Evolutionary conservation across 2,329 filamentous ascomycete genomes (phyloP), one percentile per base, ranked within the genome.

Genomic region (Cadophora gregata): DNA sequence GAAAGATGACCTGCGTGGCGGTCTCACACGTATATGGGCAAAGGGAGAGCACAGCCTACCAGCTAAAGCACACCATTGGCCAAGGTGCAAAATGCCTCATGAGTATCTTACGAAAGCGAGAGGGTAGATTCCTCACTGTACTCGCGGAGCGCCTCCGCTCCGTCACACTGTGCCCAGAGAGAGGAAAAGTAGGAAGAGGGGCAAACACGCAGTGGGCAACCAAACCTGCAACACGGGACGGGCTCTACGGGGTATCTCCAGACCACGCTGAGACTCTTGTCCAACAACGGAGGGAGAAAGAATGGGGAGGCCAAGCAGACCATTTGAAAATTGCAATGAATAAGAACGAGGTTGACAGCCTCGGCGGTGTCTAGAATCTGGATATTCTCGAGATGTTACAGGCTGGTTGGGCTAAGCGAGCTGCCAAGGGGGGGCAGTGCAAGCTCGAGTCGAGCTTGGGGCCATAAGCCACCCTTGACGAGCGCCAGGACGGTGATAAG

Each of bases 301-400:
- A 47, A 47, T 38, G 31, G 51, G n/a, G 38, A 8, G 33, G 56
- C 58, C 58, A 60, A 60, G 58, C 27, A 48, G 36, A 45, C 58
- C 25, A 47, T 29, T 27, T 48, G 24, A 47, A 31, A 60, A 60
- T 48, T 16, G 38, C 58, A 60, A 45, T 62, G 29, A 33, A 62
- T 19, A 29, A 36, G 29, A 38, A 38, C 59, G 59, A 62, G 59
- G 45, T 62, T 62, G 47, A 62, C 59, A 62, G 59, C 59, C 45
- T 51, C 45, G 47, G 47, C 59, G 29, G 45, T 47, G 58, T 31
- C 58, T 48, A 60, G 42, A 60, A 31, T 60, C 38, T 48, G 24
- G 58, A 48, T 42, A 42, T 42, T 42, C 38, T 42, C 42, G 42
- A 21, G 42, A 21, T 48, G 4, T 45, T 47, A 60, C 58, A 48